Base-by-base conservation (phyloP, 805 yeast genomes). In the Sugiyamaella qingdaonensis region DNA sequence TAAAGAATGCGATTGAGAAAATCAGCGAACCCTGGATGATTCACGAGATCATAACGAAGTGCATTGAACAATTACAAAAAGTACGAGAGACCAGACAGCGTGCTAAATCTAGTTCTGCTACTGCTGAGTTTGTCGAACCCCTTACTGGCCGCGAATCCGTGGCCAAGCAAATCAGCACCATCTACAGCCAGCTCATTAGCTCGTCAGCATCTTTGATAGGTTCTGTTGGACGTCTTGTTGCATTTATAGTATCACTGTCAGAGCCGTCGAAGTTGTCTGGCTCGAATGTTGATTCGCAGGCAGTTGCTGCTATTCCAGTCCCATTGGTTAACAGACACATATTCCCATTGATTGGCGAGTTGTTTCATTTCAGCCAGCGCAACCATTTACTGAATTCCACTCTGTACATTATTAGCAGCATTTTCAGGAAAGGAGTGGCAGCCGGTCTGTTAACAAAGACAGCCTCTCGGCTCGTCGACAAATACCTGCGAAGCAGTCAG, bases 1-100 rank as follows among this genome's bases (percentile, higher is more conserved):
- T 80, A 41, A 64, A 64, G 41, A 78, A 72, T 52, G 58, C 73
- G 0, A 61, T 77, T 4, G 76, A 73, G 5, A 77, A 77, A 58
- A 54, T 79, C 13, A 67, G 76, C 9, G 80, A 79, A 52, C 79
- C 79, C n/a, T 80, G 77, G 66, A 73, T 77, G 63, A 57, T 80
- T 1, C 76, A 81, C 71, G 78, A 74, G 31, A 63, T 79, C 2
- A 58, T 75, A 4, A 52, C 58, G 29, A 67, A 64, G 54, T 57
- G 58, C n/a, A 49, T 61, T 29, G 51, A 42, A 34, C 11, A 19
- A 35, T 39, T n/a, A 16, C 24, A 37, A 36, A 14, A 21, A 16
- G 16, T 19, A 24, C 33, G 24, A n/a, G 21, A 14, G 13, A 2
- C 2, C 11, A 16, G 43, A 21, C 43, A 39, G 24, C 3, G 37